Percentiles rank a stretch among this genome's conserved stretches.
phyloP scores from a whole-genome alignment of 805 yeast species.

The Lipomyces sp. region DNA sequence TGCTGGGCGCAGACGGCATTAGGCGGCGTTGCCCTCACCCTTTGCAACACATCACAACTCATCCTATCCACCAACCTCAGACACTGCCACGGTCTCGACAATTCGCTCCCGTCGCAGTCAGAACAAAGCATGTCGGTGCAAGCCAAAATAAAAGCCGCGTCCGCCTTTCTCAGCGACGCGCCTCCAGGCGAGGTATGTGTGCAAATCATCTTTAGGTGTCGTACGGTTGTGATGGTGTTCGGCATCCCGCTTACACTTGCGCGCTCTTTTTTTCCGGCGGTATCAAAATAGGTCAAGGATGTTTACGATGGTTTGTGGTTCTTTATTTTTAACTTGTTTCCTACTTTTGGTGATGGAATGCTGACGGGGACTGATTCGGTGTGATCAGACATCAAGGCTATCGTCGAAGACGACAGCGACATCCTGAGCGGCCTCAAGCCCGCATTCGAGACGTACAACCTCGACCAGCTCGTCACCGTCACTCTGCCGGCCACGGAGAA shows the following conservation, averaged over 20 bases:
- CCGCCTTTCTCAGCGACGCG: slow-evolving; percentile 46
- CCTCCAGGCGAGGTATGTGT: slow-evolving; percentile 54
- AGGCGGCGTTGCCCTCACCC: too few species aligned
- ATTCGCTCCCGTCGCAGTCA: not conserved
- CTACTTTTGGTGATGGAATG: slow-evolving; percentile 29
- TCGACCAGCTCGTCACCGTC: slow-evolving; percentile 41
- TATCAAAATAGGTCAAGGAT: slow-evolving; percentile 25
- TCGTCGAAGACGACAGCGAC: slow-evolving; percentile 44
- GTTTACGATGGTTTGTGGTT: slow-evolving; percentile 39
- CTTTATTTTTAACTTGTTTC: slow-evolving; percentile 25
- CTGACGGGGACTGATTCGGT: slow-evolving; percentile 31
- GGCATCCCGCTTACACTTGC: too few species aligned
- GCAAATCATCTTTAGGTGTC: too few species aligned
- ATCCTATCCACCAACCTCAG: too few species aligned
- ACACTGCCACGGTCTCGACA: not conserved
- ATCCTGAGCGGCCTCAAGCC: slow-evolving; percentile 35
- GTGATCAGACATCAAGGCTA: slow-evolving; percentile 42
- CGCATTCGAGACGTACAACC: slow-evolving; percentile 44
- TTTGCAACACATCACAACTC: too few species aligned
- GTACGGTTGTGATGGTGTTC: too few species aligned
- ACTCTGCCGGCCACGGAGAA: slow-evolving; percentile 34
- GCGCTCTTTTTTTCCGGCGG: too few species aligned
- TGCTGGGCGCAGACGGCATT: too few species aligned
- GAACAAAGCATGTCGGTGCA: slow-evolving; percentile 8
- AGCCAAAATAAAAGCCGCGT: slow-evolving; percentile 25